A percentile compares a stretch with the other conserved stretches of the same genome.
Conservation (phyloP, 169 alveolate genomes). For the Plasmodium gonderi region DNA sequence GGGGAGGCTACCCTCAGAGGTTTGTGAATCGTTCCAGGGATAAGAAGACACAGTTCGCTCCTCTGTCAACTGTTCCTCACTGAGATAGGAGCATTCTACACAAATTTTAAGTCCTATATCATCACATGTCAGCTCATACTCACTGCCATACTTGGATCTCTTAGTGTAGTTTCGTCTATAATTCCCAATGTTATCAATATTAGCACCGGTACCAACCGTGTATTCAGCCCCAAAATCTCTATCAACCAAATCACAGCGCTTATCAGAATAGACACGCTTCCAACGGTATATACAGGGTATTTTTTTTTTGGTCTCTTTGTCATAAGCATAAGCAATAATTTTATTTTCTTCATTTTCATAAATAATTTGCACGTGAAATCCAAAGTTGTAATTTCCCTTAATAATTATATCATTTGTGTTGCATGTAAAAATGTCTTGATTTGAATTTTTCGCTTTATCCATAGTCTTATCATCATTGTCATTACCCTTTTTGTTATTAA, state of each 20-base stretch:
- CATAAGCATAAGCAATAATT: conserved; percentile 48
- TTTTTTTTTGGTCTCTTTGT: conserved; percentile 28
- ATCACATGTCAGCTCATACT: conserved; percentile 46
- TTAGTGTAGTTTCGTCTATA: neutral
- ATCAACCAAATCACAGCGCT: neutral
- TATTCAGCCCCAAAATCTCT: neutral
- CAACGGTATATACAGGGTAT: conserved; percentile 41
- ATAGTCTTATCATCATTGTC: neutral
- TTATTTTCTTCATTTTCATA: conserved; percentile 42
- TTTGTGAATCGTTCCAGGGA: neutral
- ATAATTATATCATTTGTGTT: conserved; percentile 12
- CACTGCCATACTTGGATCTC: neutral
- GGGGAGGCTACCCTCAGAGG: neutral
- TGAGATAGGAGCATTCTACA: conserved; percentile 47
- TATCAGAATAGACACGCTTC: conserved; percentile 16
- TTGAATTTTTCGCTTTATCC: neutral
- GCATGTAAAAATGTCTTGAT: conserved; percentile 35
- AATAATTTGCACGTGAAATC: conserved; percentile 7
- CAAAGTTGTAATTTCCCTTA: conserved; percentile 40
- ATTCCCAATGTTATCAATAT: neutral
- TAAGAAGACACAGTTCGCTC: neutral
- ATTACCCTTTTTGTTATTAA: neutral
- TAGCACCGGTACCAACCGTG: neutral
- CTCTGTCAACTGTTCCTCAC: neutral
- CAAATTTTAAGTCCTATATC: conserved; percentile 56